Base-by-base conservation (phyloP, 2,329 filamentous ascomycete genomes). In the Nemania abortiva region DNA sequence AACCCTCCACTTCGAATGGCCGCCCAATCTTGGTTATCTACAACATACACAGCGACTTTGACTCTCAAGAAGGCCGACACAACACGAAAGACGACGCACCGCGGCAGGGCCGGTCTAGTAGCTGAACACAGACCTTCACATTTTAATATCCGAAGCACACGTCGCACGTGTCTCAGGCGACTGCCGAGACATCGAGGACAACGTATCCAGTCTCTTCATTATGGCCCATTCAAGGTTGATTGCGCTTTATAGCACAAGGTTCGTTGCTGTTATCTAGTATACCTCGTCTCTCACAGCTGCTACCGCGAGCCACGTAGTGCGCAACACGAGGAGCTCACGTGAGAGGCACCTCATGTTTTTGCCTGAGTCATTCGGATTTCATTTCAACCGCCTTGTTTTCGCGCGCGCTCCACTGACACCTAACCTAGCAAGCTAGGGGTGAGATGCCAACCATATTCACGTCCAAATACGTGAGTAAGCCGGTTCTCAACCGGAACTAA, bases 111-210 rank as follows among this genome's bases (percentile, higher is more conserved):
- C 7, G 24, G 27, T 39, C 45, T 20, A 20, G 45, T 63, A 31
- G 15, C 22, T n/a, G 10, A 18, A 6, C 13, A 66, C 9, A 11
- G 10, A 15, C 10, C 27, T 56, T 18, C 9, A 27, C 27, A 5
- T 9, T 24, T 18, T 9, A 24, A 37, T 18, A 18, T 54, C 37
- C 5, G 24, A 20, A 1, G 7, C 11, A n/a, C 29, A 45, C 20
- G 29, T 10, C 37, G n/a, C 27, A 45, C 10, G 22, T 52, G 39
- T 68, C 37, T 29, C 20, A 27, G 22, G 6, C 39, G 37, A 45
- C 37, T n/a, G 24, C 55, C 18, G 50, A 56, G 24, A 65, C 18
- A 61, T 29, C 6, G 9, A 15, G 31, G 53, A 57, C 27, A 50
- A 20, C 18, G 15, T 22, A 24, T 27, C 22, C 10, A 27, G 20